Conservation (phyloP, 2,329 filamentous ascomycete genomes). For the Alternaria consortialis region DNA sequence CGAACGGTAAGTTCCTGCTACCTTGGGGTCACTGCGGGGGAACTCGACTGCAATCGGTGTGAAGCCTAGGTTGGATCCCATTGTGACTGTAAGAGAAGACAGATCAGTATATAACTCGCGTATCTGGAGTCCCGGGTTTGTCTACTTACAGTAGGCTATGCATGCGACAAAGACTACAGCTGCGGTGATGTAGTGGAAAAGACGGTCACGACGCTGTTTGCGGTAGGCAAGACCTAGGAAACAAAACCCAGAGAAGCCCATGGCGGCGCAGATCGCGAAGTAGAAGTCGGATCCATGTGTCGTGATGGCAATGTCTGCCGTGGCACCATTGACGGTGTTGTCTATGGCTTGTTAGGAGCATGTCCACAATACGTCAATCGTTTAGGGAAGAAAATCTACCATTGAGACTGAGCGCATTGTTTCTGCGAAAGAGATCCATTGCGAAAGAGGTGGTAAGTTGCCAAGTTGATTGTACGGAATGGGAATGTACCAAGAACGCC, state of each 20-base stretch:
- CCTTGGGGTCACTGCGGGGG: conserved; percentile 54
- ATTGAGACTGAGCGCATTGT: conserved; percentile 36
- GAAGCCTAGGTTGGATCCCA: conserved; percentile 73
- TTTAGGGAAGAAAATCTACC: conserved; percentile 14
- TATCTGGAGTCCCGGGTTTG: not conserved
- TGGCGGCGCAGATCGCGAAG: conserved; percentile 68
- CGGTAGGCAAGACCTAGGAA: conserved; percentile 63
- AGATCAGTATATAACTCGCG: not conserved
- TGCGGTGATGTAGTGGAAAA: conserved; percentile 72
- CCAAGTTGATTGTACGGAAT: not conserved
- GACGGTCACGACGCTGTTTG: conserved; percentile 64
- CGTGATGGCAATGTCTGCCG: conserved; percentile 66
- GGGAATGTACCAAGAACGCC: not conserved
- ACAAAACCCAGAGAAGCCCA: conserved; percentile 63
- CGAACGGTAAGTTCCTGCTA: conserved; percentile 64
- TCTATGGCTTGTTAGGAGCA: conserved; percentile 28
- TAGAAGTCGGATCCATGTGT: conserved; percentile 69
- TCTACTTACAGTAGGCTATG: conserved; percentile 64
- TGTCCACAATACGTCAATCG: not conserved
- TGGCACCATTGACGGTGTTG: conserved; percentile 57
- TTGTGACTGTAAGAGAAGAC: conserved; percentile 54
- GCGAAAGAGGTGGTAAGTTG: not conserved
- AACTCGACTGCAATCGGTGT: conserved; percentile 71
- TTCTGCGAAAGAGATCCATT: conserved; percentile 23
- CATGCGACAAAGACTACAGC: conserved; percentile 66